Conservation (phyloP, 768 basidiomycete species). For the Boletellus ananiceps region DNA sequence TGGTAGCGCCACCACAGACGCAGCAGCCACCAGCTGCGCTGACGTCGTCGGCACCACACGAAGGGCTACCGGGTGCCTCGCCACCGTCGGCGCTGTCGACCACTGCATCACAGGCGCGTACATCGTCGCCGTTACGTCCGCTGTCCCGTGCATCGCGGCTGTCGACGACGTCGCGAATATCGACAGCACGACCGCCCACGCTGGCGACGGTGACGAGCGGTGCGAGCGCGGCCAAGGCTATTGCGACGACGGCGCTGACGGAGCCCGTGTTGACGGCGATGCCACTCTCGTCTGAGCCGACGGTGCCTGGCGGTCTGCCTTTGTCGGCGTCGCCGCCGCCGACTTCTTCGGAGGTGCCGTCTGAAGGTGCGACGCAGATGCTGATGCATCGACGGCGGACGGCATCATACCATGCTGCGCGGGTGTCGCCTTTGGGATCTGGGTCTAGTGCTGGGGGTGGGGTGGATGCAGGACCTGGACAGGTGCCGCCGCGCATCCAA, state of each 20-base stretch:
- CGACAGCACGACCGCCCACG: constrained; percentile 56
- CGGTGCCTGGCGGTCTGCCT: constrained; percentile 39
- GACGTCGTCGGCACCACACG: not conserved
- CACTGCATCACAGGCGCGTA: constrained; percentile 27
- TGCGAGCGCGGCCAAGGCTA: constrained; percentile 48
- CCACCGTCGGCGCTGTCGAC: constrained; percentile 20
- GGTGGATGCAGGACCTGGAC: not conserved
- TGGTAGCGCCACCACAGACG: constrained; percentile 21
- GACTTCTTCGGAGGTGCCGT: constrained; percentile 42
- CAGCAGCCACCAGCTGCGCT: constrained; percentile 33
- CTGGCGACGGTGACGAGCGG: constrained; percentile 46
- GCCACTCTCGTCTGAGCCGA: constrained; percentile 32
- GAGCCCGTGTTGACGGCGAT: constrained; percentile 48
- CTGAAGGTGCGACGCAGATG: constrained; percentile 54
- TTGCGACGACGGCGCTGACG: constrained; percentile 63
- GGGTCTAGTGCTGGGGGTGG: not conserved
- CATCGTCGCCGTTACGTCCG: constrained; percentile 61
- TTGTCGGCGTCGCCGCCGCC: constrained; percentile 38
- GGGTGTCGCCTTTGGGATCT: constrained; percentile 43
- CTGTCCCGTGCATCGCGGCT: constrained; percentile 68
- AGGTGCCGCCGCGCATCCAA: not conserved
- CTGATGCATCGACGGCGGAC: constrained; percentile 49
- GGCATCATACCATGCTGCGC: constrained; percentile 54
- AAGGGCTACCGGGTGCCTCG: not conserved
- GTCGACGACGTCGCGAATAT: constrained; percentile 67